phyloP scores from a whole-genome alignment of 306 rosid species.

The Hippophae rhamnoides region DNA sequence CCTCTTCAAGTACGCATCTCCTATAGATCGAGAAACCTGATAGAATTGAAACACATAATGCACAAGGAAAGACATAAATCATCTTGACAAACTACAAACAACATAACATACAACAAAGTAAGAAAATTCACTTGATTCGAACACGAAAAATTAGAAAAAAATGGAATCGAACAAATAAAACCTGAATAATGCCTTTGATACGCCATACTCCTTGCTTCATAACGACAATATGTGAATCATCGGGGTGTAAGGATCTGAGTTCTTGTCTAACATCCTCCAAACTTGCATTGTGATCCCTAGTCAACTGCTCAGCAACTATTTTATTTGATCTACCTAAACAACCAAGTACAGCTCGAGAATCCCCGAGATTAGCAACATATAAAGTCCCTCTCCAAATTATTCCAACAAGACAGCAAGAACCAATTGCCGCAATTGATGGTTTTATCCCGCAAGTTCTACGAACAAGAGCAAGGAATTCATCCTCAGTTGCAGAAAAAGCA shows the following conservation, averaged over 20 bases:
- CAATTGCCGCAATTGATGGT: slow-evolving; percentile 71
- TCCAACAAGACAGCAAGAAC: slow-evolving; percentile 85
- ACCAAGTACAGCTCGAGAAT: slow-evolving; percentile 84
- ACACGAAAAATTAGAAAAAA: not conserved
- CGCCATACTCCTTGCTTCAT: slow-evolving; percentile 90
- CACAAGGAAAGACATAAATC: not conserved
- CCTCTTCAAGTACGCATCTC: slow-evolving; percentile 81
- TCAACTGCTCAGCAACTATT: slow-evolving; percentile 71
- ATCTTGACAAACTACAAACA: not conserved
- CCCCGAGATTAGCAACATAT: slow-evolving; percentile 70
- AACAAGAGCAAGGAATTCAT: slow-evolving; percentile 73
- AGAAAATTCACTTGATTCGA: no score
- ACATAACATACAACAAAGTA: not conserved
- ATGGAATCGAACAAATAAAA: slow-evolving; percentile 17
- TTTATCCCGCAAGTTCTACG: slow-evolving; percentile 62
- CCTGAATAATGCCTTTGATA: slow-evolving; percentile 93
- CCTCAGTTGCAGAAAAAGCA: slow-evolving; percentile 80
- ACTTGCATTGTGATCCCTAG: slow-evolving; percentile 74
- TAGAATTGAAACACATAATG: slow-evolving; percentile 1
- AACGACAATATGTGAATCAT: slow-evolving; percentile 69
- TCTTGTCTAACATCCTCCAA: slow-evolving; percentile 71
- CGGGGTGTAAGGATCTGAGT: slow-evolving; percentile 64
- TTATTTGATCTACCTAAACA: slow-evolving; percentile 51
- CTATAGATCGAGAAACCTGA: slow-evolving; percentile 89
- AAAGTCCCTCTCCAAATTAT: slow-evolving; percentile 68